Percentiles rank a stretch among this genome's conserved stretches.
These are phyloP conservation scores for Taphrina betulina DNA, from an alignment of 1,139 yeast genomes.

Conservation along the genomic window DNA sequence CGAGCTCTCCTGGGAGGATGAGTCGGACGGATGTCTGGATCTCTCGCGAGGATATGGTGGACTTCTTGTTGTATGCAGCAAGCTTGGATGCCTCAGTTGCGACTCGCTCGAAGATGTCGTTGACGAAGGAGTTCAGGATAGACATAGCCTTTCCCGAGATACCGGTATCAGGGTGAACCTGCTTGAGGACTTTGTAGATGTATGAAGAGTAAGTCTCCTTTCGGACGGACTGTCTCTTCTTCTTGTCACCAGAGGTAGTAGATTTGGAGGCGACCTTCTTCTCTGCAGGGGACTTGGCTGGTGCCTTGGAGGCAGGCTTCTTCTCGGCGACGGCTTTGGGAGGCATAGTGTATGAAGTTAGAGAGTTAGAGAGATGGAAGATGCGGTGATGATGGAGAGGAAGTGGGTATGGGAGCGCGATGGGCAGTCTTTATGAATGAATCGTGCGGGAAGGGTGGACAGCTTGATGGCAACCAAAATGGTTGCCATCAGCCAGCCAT, in stretches of 20 bases:
- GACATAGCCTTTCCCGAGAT: constrained; percentile 99
- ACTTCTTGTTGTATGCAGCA: constrained; percentile 99
- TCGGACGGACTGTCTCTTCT: constrained; percentile 96
- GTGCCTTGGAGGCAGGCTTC: constrained; percentile 50
- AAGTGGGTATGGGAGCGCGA: constrained; percentile 12
- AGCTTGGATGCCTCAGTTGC: constrained; percentile 98
- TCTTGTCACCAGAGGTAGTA: constrained; percentile 63
- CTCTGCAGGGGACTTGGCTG: constrained; percentile 84
- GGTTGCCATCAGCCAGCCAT: too few relatives aligned
- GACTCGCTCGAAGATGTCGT: constrained; percentile 81
- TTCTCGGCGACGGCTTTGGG: constrained; percentile 74
- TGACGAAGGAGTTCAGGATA: constrained; percentile 97
- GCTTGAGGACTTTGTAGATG: constrained; percentile 95
- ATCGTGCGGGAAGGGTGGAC: background rate
- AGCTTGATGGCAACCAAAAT: too few relatives aligned
- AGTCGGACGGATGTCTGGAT: constrained; percentile 99
- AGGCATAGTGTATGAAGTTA: constrained; percentile 61
- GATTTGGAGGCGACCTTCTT: constrained; percentile 98
- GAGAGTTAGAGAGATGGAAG: constrained; percentile 1
- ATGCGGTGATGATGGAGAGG: constrained; percentile 4
- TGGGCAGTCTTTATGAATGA: too few relatives aligned
- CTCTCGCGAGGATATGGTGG: constrained; percentile 98
- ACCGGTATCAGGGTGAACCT: constrained; percentile 94
- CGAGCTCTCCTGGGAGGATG: constrained; percentile 99
- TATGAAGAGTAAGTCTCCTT: constrained; percentile 98